Base-by-base conservation (phyloP, 176 grass and related monocot genomes). In the Triticum monococcum region DNA sequence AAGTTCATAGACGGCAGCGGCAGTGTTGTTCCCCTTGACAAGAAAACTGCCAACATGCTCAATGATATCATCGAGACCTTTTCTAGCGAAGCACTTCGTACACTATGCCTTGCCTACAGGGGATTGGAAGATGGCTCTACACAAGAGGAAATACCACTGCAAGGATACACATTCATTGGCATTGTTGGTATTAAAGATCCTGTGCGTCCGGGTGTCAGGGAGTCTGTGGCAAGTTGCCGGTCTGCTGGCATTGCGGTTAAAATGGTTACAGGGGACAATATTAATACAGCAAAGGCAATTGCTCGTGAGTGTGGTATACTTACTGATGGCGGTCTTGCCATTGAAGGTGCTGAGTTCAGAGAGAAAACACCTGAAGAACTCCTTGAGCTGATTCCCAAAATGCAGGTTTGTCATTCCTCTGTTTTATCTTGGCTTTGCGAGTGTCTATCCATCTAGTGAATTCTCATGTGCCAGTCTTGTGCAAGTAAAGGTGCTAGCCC, bases 211-310 rank as follows among this genome's bases (percentile, higher is more conserved):
- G 88, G 90, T 66, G 90, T 95, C 22, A 86, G 63, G 63, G 73
- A 95, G 40, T 92, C 93, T 56, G 90, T 95, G 26, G 90, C 79
- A 90, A 86, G 65, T 72, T 95, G 93, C 67, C 85, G 52, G 6
- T 86, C 93, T 81, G 88, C 93, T 83, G 93, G 93, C 31, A 90
- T 95, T 83, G 73, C 68, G 0, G 88, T 95, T 81, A 85, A 90
- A 90, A 95, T 95, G 93, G 71, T 95, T 46, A 95, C 90, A 61
- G 93, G 93, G 20, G 93, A 95, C 75, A 95, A 95, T 72, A 95
- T 95, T 73, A 88, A 92, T 79, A 95, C 93, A 73, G 93, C 93
- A 26, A 95, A 95, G 72, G 88, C 90, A 24, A 95, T 95, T 86
- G 93, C 93, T 66, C 72, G 82, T 52, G 93, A 95, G 88, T 90